These are phyloP conservation scores for Schoenoplectus triqueter DNA, from an alignment of 202 grass and related monocot genomes.

Conservation along the genomic window DNA sequence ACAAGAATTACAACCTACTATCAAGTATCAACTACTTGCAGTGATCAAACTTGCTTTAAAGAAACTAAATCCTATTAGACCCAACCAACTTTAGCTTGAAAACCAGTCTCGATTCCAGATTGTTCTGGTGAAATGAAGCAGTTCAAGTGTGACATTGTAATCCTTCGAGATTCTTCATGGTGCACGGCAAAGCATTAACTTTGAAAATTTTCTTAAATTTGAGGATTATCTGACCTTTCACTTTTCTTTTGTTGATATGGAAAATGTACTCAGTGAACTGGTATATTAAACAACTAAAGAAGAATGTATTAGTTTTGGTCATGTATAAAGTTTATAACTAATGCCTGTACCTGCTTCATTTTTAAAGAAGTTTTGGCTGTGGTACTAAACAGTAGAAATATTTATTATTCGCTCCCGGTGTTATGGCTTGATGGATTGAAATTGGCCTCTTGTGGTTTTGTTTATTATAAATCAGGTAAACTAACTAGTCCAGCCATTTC, in stretches of 20 bases:
- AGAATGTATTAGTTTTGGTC: constrained; percentile 30
- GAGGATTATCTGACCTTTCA: constrained; percentile 15
- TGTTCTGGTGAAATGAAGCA: not conserved
- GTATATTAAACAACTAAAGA: constrained; percentile 25
- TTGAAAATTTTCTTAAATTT: not conserved
- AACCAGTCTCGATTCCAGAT: too few relatives aligned
- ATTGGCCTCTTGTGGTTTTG: not conserved
- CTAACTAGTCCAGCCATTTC: not conserved
- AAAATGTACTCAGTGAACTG: not conserved
- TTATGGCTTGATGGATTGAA: constrained; percentile 12
- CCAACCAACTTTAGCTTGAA: not conserved
- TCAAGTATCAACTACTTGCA: constrained; percentile 3
- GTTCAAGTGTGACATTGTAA: not conserved
- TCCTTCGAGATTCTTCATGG: not conserved
- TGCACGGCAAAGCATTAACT: not conserved
- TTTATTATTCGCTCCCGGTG: not conserved
- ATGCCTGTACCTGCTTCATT: constrained; percentile 24
- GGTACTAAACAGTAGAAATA: constrained; percentile 15
- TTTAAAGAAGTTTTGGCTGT: constrained; percentile 34
- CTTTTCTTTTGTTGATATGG: constrained; percentile 5
- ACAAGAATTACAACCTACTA: not conserved
- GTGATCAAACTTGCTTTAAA: not conserved
- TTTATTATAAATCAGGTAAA: not conserved
- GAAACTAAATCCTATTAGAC: not conserved
- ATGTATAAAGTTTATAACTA: constrained; percentile 30